Evolutionary conservation across 345 rosid genomes (phyloP).

Genomic region (Cardiospermum halicacabum): DNA sequence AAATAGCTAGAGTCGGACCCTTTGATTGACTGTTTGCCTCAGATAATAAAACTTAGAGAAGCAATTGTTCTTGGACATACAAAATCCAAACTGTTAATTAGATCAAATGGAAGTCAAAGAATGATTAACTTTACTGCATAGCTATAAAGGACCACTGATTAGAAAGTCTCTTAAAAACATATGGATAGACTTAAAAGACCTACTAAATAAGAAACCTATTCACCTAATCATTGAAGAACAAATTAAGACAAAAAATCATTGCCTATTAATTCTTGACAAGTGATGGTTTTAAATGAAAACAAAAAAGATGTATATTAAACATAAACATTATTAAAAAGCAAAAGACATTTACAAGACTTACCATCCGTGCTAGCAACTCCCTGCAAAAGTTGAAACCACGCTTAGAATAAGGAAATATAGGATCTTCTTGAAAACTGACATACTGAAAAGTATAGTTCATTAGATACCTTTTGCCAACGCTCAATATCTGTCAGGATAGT

Average conservation of each 20-base stretch:
- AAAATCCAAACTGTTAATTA: background rate
- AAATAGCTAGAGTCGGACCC: background rate
- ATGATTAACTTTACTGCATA: conserved; percentile 9
- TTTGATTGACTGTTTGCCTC: background rate
- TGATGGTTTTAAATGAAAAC: background rate
- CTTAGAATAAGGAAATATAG: conserved; percentile 23
- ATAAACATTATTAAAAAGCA: background rate
- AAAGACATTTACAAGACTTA: conserved; percentile 29
- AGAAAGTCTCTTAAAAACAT: background rate
- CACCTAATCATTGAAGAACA: background rate
- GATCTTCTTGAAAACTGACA: conserved; percentile 11
- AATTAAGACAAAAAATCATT: background rate
- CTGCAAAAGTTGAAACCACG: conserved; percentile 38
- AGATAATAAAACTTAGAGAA: background rate
- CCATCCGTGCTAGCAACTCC: conserved; percentile 98
- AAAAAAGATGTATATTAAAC: background rate
- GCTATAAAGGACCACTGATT: background rate
- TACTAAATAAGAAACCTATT: background rate
- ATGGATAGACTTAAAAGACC: conserved; percentile 8
- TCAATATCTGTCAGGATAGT: conserved; percentile 83
- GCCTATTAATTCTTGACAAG: background rate
- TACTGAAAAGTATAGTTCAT: background rate
- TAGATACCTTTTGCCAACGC: conserved; percentile 91
- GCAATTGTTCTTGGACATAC: background rate
- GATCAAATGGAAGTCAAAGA: conserved; percentile 4